phyloP scores from a whole-genome alignment of 140 eudicot genomes.

The Cichorium intybus region DNA sequence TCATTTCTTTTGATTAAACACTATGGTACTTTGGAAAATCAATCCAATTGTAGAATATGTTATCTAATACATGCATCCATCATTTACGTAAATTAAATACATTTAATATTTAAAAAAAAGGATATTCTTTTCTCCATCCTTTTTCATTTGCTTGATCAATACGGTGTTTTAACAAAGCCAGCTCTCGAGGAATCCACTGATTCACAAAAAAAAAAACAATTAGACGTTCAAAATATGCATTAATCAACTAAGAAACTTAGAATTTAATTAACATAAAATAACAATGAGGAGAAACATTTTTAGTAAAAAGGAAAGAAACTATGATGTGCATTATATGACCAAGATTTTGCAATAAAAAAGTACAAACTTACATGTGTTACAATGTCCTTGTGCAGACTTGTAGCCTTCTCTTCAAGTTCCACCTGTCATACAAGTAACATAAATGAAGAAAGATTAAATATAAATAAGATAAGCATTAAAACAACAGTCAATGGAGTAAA shows the following conservation, averaged over 20 bases:
- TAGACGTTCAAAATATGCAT: slow-evolving; percentile 9
- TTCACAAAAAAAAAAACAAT: slow-evolving; percentile 7
- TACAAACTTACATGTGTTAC: slow-evolving; percentile 55
- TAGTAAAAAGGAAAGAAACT: background rate
- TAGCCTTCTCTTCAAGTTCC: slow-evolving; percentile 66
- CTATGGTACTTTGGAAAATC: background rate
- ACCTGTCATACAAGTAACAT: slow-evolving; percentile 48
- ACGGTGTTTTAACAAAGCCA: slow-evolving; percentile 46
- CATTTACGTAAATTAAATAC: background rate
- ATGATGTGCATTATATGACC: background rate
- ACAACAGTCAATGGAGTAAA: background rate
- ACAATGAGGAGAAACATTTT: background rate
- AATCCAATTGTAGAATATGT: background rate
- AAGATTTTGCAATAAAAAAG: background rate
- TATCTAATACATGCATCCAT: no score
- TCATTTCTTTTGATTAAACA: background rate
- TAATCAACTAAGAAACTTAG: background rate
- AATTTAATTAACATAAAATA: background rate
- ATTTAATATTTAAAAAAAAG: slow-evolving; percentile 36
- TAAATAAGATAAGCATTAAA: background rate
- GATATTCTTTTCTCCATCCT: slow-evolving; percentile 95
- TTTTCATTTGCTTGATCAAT: slow-evolving; percentile 80
- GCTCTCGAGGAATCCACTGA: slow-evolving; percentile 73
- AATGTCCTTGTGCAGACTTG: slow-evolving; percentile 62
- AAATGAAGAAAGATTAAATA: slow-evolving; percentile 10